Evolutionary conservation across 257 asterid species (phyloP), one percentile per base, ranked within the genome.

Genomic region (Schizonepeta tenuifolia): DNA sequence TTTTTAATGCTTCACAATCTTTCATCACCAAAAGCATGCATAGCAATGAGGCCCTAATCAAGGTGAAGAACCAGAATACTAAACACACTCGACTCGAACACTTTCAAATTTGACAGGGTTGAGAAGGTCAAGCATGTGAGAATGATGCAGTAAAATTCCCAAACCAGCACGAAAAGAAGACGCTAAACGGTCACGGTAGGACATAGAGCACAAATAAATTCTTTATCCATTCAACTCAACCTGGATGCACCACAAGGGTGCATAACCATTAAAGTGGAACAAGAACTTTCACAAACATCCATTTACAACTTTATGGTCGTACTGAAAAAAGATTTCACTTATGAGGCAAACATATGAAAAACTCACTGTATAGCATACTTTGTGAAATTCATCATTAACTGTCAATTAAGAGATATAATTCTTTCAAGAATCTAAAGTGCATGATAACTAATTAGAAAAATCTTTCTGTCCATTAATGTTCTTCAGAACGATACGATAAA

Each of bases 81-180:
- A 41, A 13, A 46, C 7, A 24, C 41, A 24, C 18, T 3, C 3
- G 60, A 54, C 36, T 31, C 7, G 5, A 5, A 31, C 9, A 41
- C 46, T 8, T 41, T 12, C 46, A 41, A 41, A 41, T 2, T 11
- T 3, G 13, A 41, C 14, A 41, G 14, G 46, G 14, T 41, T 41
- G 14, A 41, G 46, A 41, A 41, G 13, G 46, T 41, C 13, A 12
- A 41, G 4, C 11, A 12, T 41, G 46, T 12, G 13, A 9, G 13
- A 41, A 41, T 14, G 46, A 31, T 41, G 3, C 13, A 10, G 9
- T 4, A 46, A 53, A 65, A 24, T 22, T 41, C 50, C 9, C 17
- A 20, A 65, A 14, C 15, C 15, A 44, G 58, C 18, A 28, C 14
- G 41, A 69, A 54, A 54, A 40, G 22, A 64, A 20, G 69, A 68